These are phyloP conservation scores for Spathaspora sp. DNA, from an alignment of 805 yeast genomes.

Conservation along the genomic window DNA sequence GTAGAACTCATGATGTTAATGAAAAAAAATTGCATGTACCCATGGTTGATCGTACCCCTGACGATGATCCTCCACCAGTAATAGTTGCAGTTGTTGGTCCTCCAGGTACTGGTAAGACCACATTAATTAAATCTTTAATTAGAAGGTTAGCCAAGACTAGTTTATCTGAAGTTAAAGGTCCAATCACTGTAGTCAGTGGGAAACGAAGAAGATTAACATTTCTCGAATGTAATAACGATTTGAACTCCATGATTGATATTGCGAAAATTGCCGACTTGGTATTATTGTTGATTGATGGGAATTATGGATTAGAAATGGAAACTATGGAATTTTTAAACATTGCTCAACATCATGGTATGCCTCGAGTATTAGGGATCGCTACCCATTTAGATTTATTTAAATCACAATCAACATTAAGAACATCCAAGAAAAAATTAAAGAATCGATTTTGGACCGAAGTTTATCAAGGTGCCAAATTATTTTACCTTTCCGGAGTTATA, in stretches of 20 bases:
- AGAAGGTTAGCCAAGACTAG: conserved; percentile 86
- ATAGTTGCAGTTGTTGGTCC: conserved; percentile 98
- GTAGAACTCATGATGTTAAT: conserved; percentile 75
- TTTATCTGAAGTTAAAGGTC: conserved; percentile 85
- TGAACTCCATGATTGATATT: conserved; percentile 93
- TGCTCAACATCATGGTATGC: conserved; percentile 99
- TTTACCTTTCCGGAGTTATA: conserved; percentile 90
- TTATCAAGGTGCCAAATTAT: conserved; percentile 94
- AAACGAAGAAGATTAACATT: conserved; percentile 90
- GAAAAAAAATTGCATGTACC: conserved; percentile 93
- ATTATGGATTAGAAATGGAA: conserved; percentile 98
- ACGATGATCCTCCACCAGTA: conserved; percentile 96
- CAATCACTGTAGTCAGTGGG: conserved; percentile 94
- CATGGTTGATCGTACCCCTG: conserved; percentile 96
- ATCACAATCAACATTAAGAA: conserved; percentile 81
- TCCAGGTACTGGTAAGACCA: conserved; percentile 97
- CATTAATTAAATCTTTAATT: conserved; percentile 84
- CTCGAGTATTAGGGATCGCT: conserved; percentile 90
- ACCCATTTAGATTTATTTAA: conserved; percentile 95
- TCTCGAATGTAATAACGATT: conserved; percentile 87
- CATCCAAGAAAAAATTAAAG: conserved; percentile 87
- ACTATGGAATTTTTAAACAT: conserved; percentile 97
- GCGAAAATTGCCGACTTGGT: conserved; percentile 95
- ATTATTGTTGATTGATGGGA: conserved; percentile 86
- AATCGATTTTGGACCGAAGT: conserved; percentile 99